Evolutionary conservation across 2,329 filamentous ascomycete genomes (phyloP).

Genomic region (Colletotrichum musicola): DNA sequence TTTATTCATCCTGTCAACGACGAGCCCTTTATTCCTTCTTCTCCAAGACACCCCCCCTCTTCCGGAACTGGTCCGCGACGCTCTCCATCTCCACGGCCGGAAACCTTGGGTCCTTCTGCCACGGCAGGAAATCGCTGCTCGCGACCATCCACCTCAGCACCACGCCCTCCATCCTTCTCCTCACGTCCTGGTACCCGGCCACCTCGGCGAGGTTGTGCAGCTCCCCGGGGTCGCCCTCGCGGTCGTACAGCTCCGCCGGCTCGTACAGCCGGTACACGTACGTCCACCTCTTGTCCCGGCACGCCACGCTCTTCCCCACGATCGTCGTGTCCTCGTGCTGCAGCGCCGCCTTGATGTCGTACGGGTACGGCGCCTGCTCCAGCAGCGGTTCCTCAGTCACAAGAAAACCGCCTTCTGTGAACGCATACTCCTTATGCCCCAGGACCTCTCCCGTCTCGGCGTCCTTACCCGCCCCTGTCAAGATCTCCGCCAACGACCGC

Average conservation of each 20-base stretch:
- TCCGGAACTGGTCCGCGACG: conserved; percentile 44
- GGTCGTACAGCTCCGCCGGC: conserved; percentile 57
- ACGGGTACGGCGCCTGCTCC: conserved; percentile 57
- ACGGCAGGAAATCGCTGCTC: conserved; percentile 52
- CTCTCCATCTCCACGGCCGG: conserved; percentile 50
- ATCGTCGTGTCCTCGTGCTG: conserved; percentile 59
- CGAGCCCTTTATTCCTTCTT: background rate
- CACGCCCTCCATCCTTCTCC: conserved; percentile 45
- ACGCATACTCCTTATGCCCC: conserved; percentile 55
- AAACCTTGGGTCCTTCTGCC: conserved; percentile 49
- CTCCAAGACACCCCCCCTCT: conserved; percentile 14
- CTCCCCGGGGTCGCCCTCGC: conserved; percentile 52
- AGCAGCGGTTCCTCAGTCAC: conserved; percentile 58
- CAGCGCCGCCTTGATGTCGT: conserved; percentile 59
- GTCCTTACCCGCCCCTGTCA: conserved; percentile 12
- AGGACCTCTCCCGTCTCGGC: conserved; percentile 24
- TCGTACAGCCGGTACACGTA: conserved; percentile 62
- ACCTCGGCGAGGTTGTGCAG: conserved; percentile 53
- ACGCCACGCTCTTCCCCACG: conserved; percentile 57
- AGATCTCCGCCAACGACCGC: conserved; percentile 22
- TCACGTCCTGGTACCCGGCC: conserved; percentile 42
- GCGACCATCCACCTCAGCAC: conserved; percentile 54
- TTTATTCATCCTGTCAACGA: no score
- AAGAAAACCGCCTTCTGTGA: conserved; percentile 60
- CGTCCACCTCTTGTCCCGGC: conserved; percentile 53